Percentiles rank a stretch among this genome's conserved stretches.
phyloP scores from a whole-genome alignment of 1,284 basidiomycete species.

The Hymenochaete sp. region DNA sequence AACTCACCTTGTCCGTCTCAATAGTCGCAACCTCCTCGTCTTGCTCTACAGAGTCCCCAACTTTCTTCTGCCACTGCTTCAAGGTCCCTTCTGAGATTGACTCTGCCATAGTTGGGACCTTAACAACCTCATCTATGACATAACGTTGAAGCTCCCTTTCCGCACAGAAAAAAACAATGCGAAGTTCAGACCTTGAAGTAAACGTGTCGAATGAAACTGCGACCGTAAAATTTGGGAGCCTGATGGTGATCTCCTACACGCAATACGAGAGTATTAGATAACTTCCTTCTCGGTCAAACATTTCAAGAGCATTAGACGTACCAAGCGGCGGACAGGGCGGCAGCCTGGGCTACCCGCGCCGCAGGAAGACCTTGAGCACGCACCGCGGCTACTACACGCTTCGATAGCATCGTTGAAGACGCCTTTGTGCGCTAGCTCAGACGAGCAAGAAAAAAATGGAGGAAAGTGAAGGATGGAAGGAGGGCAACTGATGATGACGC shows the following conservation, averaged over 20 bases:
- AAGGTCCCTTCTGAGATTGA: slow-evolving; percentile 97
- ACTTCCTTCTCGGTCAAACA: slow-evolving; percentile 4
- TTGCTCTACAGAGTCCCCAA: slow-evolving; percentile 83
- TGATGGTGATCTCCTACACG: slow-evolving; percentile 39
- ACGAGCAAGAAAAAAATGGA: too few relatives aligned
- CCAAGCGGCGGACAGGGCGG: slow-evolving; percentile 43
- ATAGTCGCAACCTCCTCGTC: slow-evolving; percentile 98
- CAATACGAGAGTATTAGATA: slow-evolving; percentile 3
- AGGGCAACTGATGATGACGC: too few relatives aligned
- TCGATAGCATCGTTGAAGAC: slow-evolving; percentile 50
- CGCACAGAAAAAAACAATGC: slow-evolving; percentile 3
- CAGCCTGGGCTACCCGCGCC: slow-evolving; percentile 31
- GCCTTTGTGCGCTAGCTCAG: too few relatives aligned
- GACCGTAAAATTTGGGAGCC: slow-evolving; percentile 41
- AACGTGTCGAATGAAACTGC: slow-evolving; percentile 59
- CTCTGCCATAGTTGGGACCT: slow-evolving; percentile 99
- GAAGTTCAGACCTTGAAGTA: slow-evolving; percentile 52
- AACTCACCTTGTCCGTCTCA: slow-evolving; percentile 92
- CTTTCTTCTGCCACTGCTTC: slow-evolving; percentile 92
- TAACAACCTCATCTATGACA: slow-evolving; percentile 71
- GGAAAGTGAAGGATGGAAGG: too few relatives aligned
- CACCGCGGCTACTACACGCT: slow-evolving; percentile 58
- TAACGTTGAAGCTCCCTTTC: slow-evolving; percentile 9
- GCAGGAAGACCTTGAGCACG: slow-evolving; percentile 44
- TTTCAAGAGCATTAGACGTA: slow-evolving; percentile 29